Evolutionary conservation across 192 early-diverging fungal genomes (phyloP), one percentile per base, ranked within the genome.

Genomic region (Linderina pennispora): DNA sequence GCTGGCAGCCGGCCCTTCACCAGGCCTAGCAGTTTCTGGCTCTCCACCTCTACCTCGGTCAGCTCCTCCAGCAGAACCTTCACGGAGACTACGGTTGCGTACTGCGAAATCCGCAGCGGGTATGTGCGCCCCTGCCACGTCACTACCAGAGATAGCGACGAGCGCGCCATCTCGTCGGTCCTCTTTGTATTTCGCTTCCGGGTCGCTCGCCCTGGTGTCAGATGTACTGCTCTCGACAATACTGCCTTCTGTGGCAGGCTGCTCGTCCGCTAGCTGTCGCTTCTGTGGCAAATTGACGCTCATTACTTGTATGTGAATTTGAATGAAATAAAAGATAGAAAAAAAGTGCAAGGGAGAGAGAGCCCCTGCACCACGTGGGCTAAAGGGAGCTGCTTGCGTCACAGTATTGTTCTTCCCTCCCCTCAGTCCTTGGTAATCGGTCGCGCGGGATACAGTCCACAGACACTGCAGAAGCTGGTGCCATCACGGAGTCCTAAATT

Each of bases 11-110:
- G 72, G 16, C 84, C 82, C 45, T 76, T 79, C 23, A 81, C 77
- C 7, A 89, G 59, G 2, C 80, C 80, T 39, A 89, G 66, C n/a
- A 89, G 75, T 44, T 89, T 89, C 50, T 85, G 83, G 40, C 79
- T 58, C 28, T 65, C 53, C 8, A 79, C 73, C 13, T 75, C 76
- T 3, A 89, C 82, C 22, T 77, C 66, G 0, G 86, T 89, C 33
- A 83, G 50, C 35, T 80, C 82, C 36, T 77, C 74, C 16, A 82
- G 37, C 39, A 73, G 55, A 21, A 40, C 43, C 40, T 70, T 70
- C 8, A 70, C 48, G 13, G 66, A 70, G 3, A 58, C 37, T 9
- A 70, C 48, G 8, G 66, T 70, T 8, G 66, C 60, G 43, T 70
- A 55, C 22, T 62, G 56, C 5, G 66, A 41, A 2, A 70, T 56